A percentile compares a stretch with the other conserved stretches of the same genome.
These are phyloP conservation scores for Stachybotrys chlorohalonatus DNA, from an alignment of 2,329 filamentous ascomycete genomes.

Conservation along the genomic window DNA sequence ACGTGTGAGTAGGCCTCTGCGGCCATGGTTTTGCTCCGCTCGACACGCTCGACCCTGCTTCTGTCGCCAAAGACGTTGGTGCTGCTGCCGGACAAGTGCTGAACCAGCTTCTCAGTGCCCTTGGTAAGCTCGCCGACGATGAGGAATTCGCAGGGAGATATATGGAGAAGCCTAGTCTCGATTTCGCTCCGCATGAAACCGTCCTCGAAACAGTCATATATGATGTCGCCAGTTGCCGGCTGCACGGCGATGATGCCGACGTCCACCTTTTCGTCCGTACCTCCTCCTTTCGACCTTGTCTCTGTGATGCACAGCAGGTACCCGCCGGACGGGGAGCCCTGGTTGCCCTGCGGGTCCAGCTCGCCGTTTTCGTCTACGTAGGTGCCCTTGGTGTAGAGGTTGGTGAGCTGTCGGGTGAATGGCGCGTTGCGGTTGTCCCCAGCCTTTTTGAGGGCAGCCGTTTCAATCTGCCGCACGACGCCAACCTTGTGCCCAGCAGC, in stretches of 20 bases:
- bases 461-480: slow-evolving; percentile 89
- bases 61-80: slow-evolving; percentile 89
- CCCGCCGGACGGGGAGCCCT: slow-evolving; percentile 53
- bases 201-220: slow-evolving; percentile 93
- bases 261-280: slow-evolving; percentile 87
- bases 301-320: slow-evolving; percentile 92
- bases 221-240: slow-evolving; percentile 88
- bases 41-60: slow-evolving; percentile 72
- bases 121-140: slow-evolving; percentile 86
- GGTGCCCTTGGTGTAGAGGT: slow-evolving; percentile 95
- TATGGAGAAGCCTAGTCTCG: slow-evolving; percentile 89
- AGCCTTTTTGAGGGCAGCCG: slow-evolving; percentile 87
- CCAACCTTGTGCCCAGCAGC: slow-evolving; percentile 93
- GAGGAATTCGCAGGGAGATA: slow-evolving; percentile 90
- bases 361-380: slow-evolving; percentile 92
- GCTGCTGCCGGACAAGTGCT: slow-evolving; percentile 80
- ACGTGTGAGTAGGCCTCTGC: slow-evolving; percentile 83
- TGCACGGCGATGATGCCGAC: slow-evolving; percentile 91
- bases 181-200: slow-evolving; percentile 96
- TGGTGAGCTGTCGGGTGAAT: slow-evolving; percentile 87
- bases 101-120: slow-evolving; percentile 84
- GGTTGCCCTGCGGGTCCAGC: slow-evolving; percentile 44
- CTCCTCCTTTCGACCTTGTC: slow-evolving; percentile 65
- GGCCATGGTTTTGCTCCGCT: slow-evolving; percentile 70
- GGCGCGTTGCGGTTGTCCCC: slow-evolving; percentile 91